Percentiles rank a stretch among this genome's conserved stretches.
Conservation (phyloP, 306 rosid genomes). For the Corylus americana region DNA sequence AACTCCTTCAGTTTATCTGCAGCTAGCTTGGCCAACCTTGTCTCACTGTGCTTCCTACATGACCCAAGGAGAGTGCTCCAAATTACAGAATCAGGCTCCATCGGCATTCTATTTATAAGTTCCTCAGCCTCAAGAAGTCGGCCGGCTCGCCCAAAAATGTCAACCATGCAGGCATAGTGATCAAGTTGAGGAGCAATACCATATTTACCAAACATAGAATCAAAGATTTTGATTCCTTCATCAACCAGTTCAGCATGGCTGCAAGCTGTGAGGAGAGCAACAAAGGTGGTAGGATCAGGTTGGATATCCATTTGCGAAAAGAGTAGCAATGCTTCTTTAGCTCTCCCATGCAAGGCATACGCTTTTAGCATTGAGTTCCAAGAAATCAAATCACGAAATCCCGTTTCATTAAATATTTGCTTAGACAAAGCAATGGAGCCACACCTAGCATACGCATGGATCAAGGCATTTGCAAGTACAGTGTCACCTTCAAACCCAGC, state of each 20-base stretch:
- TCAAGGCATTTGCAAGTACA: slow-evolving; percentile 68
- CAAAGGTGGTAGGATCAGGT: slow-evolving; percentile 81
- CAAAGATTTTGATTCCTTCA: slow-evolving; percentile 61
- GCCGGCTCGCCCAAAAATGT: slow-evolving; percentile 84
- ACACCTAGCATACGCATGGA: slow-evolving; percentile 85
- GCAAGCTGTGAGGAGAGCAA: slow-evolving; percentile 83
- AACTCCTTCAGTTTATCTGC: slow-evolving; percentile 65
- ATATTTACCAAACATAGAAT: slow-evolving; percentile 46
- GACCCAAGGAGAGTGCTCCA: slow-evolving; percentile 93
- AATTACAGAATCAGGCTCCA: slow-evolving; percentile 81
- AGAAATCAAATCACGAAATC: slow-evolving; percentile 60
- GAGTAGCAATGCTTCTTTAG: slow-evolving; percentile 62
- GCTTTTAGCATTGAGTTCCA: slow-evolving; percentile 93
- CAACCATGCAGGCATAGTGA: slow-evolving; percentile 93
- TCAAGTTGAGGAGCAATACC: slow-evolving; percentile 62
- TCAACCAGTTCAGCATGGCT: slow-evolving; percentile 81
- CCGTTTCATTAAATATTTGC: slow-evolving; percentile 58
- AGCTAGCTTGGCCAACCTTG: slow-evolving; percentile 69
- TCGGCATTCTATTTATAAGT: slow-evolving; percentile 68
- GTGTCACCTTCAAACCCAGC: slow-evolving; percentile 61
- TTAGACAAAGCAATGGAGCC: slow-evolving; percentile 68
- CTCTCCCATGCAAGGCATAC: slow-evolving; percentile 77
- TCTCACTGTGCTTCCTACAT: slow-evolving; percentile 77
- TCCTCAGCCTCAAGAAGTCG: slow-evolving; percentile 60
- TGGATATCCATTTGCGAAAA: slow-evolving; percentile 47